Evolutionary conservation across 352 stramenopile species (phyloP).

Genomic region (Pythium sukuiense): DNA sequence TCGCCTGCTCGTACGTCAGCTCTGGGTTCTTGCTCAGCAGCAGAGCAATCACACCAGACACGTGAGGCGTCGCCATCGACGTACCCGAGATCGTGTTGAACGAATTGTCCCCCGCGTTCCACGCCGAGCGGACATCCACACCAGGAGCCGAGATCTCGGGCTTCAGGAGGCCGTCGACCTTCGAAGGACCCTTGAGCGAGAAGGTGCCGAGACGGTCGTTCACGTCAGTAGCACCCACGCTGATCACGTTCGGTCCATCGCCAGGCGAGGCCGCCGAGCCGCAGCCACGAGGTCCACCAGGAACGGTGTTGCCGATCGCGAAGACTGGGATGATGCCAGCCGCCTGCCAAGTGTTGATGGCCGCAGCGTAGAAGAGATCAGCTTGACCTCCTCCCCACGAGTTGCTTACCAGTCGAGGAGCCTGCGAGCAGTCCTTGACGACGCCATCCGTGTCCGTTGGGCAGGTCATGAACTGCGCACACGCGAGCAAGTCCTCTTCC

Average conservation of each 20-base stretch:
- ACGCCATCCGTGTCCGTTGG: constrained; percentile 27
- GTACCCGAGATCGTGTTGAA: constrained; percentile 37
- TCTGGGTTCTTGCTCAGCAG: constrained; percentile 26
- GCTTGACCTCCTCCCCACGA: constrained; percentile 30
- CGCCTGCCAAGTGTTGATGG: constrained; percentile 29
- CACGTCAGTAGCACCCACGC: constrained; percentile 26
- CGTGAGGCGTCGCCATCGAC: constrained; percentile 39
- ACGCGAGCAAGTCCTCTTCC: constrained; percentile 27
- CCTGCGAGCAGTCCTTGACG: constrained; percentile 34
- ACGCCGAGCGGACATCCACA: constrained; percentile 27
- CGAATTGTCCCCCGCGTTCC: no score
- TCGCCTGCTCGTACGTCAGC: constrained; percentile 27
- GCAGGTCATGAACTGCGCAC: constrained; percentile 42
- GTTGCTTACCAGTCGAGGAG: constrained; percentile 37
- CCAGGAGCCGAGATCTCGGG: constrained; percentile 35
- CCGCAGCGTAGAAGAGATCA: constrained; percentile 16
- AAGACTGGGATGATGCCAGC: constrained; percentile 20
- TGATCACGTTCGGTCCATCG: constrained; percentile 31
- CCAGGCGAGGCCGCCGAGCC: constrained; percentile 24
- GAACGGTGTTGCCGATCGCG: constrained; percentile 32
- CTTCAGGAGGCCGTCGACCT: constrained; percentile 26
- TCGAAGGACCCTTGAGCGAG: constrained; percentile 35
- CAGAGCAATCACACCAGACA: constrained; percentile 38
- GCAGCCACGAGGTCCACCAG: constrained; percentile 9
- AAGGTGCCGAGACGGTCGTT: constrained; percentile 29